Percentiles rank a stretch among this genome's conserved stretches.
These are phyloP conservation scores for Ustulina deusta DNA, from an alignment of 2,329 filamentous ascomycete genomes.

Conservation along the genomic window DNA sequence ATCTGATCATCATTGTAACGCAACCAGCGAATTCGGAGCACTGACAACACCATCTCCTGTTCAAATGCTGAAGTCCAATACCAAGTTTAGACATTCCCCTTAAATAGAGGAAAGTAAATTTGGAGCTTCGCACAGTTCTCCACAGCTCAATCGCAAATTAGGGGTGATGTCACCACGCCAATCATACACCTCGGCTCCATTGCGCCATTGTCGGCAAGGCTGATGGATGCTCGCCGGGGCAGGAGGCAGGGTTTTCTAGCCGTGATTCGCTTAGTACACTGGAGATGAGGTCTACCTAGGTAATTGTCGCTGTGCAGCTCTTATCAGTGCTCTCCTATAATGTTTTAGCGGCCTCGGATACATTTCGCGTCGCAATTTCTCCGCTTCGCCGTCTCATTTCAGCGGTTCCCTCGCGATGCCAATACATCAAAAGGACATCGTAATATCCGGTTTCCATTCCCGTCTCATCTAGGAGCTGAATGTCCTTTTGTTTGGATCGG, in stretches of 20 bases:
- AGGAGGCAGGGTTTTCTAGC: constrained; percentile 13
- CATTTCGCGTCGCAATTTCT: no score
- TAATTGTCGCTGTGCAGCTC: constrained; percentile 28
- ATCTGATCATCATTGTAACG: not conserved
- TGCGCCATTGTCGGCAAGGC: constrained; percentile 25
- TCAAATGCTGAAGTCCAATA: not conserved
- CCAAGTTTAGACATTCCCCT: not conserved
- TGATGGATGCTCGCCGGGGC: constrained; percentile 25
- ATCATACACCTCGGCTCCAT: constrained; percentile 21
- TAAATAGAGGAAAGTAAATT: not conserved
- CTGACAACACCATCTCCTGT: not conserved
- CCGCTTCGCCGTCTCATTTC: constrained; percentile 6
- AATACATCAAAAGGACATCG: not conserved
- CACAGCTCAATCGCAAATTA: constrained; percentile 19
- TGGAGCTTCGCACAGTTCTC: constrained; percentile 13
- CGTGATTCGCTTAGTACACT: constrained; percentile 31
- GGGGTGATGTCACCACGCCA: constrained; percentile 37
- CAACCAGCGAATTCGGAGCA: not conserved
- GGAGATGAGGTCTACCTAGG: constrained; percentile 31
- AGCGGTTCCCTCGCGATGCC: constrained; percentile 1
- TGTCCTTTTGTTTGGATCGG: not conserved
- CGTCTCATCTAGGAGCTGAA: not conserved
- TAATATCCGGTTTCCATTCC: not conserved
- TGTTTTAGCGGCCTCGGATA: constrained; percentile 17
- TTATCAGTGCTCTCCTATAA: constrained; percentile 3